phyloP scores from a whole-genome alignment of 2,329 filamentous ascomycete genomes.

The Penicillium sp. region DNA sequence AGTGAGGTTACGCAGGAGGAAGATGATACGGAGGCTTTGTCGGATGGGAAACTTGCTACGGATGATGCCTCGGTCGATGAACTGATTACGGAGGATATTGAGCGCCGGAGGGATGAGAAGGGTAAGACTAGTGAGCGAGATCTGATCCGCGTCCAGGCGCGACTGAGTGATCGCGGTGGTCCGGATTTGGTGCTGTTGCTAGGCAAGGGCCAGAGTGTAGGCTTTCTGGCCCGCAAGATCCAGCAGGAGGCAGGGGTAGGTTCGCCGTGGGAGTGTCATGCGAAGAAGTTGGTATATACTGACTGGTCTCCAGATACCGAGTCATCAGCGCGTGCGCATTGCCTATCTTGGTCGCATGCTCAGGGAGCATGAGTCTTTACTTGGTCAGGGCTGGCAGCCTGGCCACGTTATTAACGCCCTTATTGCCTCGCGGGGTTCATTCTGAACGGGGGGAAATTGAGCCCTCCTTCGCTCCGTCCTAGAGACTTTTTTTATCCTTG shows the following conservation, averaged over 20 bases:
- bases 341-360: slow-evolving; percentile 81
- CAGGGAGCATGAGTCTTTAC: slow-evolving; percentile 65
- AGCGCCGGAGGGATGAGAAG: slow-evolving; percentile 57
- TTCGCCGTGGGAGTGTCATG: slow-evolving; percentile 14
- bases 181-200: slow-evolving; percentile 64
- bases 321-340: slow-evolving; percentile 65
- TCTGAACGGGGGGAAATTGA: background rate
- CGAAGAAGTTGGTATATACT: slow-evolving; percentile 1
- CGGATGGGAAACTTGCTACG: slow-evolving; percentile 37
- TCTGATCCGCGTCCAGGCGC: slow-evolving; percentile 59
- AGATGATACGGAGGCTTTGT: slow-evolving; percentile 27
- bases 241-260: slow-evolving; percentile 65
- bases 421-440: slow-evolving; percentile 50
- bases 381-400: slow-evolving; percentile 72
- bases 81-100: slow-evolving; percentile 39
- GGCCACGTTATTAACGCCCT: slow-evolving; percentile 78
- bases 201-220: slow-evolving; percentile 64
- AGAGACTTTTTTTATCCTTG: background rate
- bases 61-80: slow-evolving; percentile 46
- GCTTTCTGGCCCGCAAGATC: slow-evolving; percentile 63
- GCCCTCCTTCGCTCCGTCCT: background rate
- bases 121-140: slow-evolving; percentile 62
- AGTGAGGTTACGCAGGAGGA: slow-evolving; percentile 24
- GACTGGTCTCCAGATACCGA: slow-evolving; percentile 53
- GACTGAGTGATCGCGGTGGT: slow-evolving; percentile 65